phyloP scores from a whole-genome alignment of 2,329 filamentous ascomycete species.

The Geosmithia putterillii region DNA sequence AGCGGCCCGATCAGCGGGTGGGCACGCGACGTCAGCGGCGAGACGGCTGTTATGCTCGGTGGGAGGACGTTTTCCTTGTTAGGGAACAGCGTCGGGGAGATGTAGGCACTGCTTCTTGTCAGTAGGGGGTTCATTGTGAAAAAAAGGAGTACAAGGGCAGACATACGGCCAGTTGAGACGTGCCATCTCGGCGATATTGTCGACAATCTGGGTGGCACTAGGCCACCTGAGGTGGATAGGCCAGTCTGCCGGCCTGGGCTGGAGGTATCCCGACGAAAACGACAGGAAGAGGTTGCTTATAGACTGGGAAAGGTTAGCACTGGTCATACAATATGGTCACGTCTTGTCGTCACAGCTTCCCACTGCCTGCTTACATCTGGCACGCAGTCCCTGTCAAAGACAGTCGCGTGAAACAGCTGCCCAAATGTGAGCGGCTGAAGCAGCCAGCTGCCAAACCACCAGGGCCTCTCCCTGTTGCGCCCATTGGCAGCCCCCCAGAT shows the following conservation, averaged over 20 bases:
- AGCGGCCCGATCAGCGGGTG: slow-evolving; percentile 78
- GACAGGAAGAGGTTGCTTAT: slow-evolving; percentile 47
- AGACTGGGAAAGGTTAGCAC: slow-evolving; percentile 9
- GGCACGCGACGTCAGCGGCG: slow-evolving; percentile 69
- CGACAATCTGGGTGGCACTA: slow-evolving; percentile 59
- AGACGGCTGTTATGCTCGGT: slow-evolving; percentile 51
- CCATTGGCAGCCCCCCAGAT: slow-evolving; percentile 48
- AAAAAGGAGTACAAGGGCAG: background rate
- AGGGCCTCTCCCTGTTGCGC: slow-evolving; percentile 50
- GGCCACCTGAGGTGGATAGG: slow-evolving; percentile 63
- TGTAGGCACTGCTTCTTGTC: slow-evolving; percentile 45
- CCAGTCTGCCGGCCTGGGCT: slow-evolving; percentile 55
- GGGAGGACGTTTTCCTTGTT: slow-evolving; percentile 53
- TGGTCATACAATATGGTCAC: too few species aligned
- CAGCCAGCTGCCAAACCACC: slow-evolving; percentile 80
- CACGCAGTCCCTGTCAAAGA: slow-evolving; percentile 67
- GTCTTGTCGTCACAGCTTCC: too few species aligned
- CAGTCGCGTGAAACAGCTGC: slow-evolving; percentile 62
- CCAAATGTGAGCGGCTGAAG: slow-evolving; percentile 65
- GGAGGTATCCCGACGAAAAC: slow-evolving; percentile 69
- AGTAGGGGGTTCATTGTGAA: background rate
- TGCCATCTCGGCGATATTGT: slow-evolving; percentile 72
- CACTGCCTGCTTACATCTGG: slow-evolving; percentile 49
- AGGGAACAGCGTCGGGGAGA: slow-evolving; percentile 80
- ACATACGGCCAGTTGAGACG: slow-evolving; percentile 72